phyloP scores from a whole-genome alignment of 805 yeast genomes.

The Saccharomycopsis oosterbeekiorum region DNA sequence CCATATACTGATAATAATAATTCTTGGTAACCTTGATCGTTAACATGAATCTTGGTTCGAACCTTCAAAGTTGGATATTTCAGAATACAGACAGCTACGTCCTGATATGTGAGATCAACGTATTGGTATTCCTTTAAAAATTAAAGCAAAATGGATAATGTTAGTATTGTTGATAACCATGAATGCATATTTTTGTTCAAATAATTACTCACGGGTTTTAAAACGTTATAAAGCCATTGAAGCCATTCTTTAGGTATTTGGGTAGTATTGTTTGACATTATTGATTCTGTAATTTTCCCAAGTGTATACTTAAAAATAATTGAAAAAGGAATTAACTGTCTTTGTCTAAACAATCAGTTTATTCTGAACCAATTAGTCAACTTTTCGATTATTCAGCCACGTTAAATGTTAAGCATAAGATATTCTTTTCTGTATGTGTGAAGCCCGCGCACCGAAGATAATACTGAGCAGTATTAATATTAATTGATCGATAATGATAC shows the following conservation, averaged over 20 bases:
- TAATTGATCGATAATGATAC: too few relatives aligned
- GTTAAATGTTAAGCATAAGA: too few relatives aligned
- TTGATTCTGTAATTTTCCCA: neutral
- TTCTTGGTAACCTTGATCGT: conserved; percentile 46
- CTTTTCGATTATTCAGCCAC: neutral
- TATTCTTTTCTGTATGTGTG: neutral
- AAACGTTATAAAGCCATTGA: conserved; percentile 49
- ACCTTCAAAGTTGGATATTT: conserved; percentile 47
- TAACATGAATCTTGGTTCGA: conserved; percentile 55
- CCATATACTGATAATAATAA: conserved; percentile 62
- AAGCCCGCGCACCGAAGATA: neutral
- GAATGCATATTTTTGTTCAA: conserved; percentile 4
- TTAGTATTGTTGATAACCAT: neutral
- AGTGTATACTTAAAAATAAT: neutral
- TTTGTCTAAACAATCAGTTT: neutral
- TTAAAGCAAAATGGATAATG: neutral
- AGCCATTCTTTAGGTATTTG: conserved; percentile 34
- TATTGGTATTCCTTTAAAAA: conserved; percentile 41
- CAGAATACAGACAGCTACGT: conserved; percentile 45
- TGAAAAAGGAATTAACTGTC: too few relatives aligned
- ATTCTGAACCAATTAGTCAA: neutral
- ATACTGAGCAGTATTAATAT: too few relatives aligned
- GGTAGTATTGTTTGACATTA: neutral
- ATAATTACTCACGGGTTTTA: conserved; percentile 33
- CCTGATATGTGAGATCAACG: conserved; percentile 52